These are phyloP conservation scores for Paracorniculantispora psalliotae DNA, from an alignment of 2,329 filamentous ascomycete genomes.

Conservation along the genomic window DNA sequence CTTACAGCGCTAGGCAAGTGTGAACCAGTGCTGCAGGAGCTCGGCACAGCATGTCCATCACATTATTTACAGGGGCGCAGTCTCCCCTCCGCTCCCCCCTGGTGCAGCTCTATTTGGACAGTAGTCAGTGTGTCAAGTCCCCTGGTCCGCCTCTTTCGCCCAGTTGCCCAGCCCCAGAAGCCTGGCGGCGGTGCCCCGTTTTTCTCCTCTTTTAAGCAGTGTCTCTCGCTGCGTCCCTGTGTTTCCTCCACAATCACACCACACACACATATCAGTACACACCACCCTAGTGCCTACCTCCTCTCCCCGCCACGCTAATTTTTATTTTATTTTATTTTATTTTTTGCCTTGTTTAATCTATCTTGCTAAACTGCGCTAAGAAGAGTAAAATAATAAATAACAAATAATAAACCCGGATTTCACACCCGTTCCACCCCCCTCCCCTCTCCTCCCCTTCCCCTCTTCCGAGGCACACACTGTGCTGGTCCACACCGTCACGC, in stretches of 20 bases:
- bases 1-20: not conserved
- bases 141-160: not conserved
- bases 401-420: not conserved
- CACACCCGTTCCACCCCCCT: not conserved
- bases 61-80: not conserved
- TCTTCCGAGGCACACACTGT: slow-evolving; percentile 6
- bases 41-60: not conserved
- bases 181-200: not conserved
- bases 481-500: not conserved
- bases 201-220: not conserved
- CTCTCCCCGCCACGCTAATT: not conserved
- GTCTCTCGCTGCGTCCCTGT: not conserved
- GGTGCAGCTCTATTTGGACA: too few relatives aligned
- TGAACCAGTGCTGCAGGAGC: not conserved
- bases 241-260: not conserved
- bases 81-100: not conserved
- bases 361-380: not conserved
- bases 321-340: not conserved
- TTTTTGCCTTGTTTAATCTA: not conserved
- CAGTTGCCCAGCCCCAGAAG: not conserved
- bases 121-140: not conserved
- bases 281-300: too few relatives aligned
- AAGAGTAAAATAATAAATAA: not conserved
- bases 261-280: not conserved
- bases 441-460: not conserved